Conservation (phyloP, 352 stramenopile genomes). For the Globisporangium lucens region DNA sequence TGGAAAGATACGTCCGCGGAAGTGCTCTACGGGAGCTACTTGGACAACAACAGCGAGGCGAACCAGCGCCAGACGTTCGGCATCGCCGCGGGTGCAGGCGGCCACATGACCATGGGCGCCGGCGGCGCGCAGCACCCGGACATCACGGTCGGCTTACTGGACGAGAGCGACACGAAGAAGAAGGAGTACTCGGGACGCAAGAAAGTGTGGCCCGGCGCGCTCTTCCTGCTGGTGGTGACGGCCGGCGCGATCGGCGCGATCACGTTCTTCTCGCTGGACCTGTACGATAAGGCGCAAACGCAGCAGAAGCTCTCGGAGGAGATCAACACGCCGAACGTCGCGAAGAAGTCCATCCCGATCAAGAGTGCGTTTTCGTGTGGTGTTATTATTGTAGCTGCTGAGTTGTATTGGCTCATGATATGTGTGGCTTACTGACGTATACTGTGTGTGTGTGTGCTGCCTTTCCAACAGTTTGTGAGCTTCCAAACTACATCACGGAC, state of each 20-base stretch:
- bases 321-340: constrained; percentile 32
- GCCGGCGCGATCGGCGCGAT: constrained; percentile 45
- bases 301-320: constrained; percentile 57
- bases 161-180: constrained; percentile 38
- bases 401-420: background rate
- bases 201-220: constrained; percentile 71
- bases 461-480: constrained; percentile 44
- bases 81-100: background rate
- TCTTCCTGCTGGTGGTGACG: constrained; percentile 64
- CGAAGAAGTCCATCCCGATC: constrained; percentile 32
- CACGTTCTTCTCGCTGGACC: constrained; percentile 58
- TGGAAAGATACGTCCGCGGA: constrained; percentile 75
- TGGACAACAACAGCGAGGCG: constrained; percentile 39
- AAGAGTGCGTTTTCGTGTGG: constrained; percentile 33
- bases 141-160: constrained; percentile 70
- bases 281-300: constrained; percentile 59
- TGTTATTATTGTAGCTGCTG: background rate
- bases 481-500: constrained; percentile 66
- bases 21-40: constrained; percentile 71
- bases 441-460: background rate
- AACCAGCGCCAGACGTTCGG: constrained; percentile 19
- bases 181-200: constrained; percentile 66
- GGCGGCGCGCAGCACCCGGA: constrained; percentile 40
- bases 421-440: background rate
- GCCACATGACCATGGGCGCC: constrained; percentile 18